A percentile compares a stretch with the other conserved stretches of the same genome.
Evolutionary conservation across 257 asterid species (phyloP).

Genomic region (Catharanthus roseus): DNA sequence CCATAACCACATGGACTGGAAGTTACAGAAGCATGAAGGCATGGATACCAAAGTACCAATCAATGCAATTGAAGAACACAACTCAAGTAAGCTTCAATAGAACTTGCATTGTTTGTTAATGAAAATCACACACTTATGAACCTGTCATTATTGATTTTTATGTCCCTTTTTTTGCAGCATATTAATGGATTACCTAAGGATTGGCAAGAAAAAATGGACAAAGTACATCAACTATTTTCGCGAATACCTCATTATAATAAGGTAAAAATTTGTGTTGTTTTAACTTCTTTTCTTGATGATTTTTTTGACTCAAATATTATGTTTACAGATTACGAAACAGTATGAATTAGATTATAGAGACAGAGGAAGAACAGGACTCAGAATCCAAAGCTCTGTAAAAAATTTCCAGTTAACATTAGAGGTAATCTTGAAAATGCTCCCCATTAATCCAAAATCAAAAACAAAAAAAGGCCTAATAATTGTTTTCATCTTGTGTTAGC

Average conservation of each 20-base stretch:
- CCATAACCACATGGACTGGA: constrained; percentile 81
- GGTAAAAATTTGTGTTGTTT: constrained; percentile 21
- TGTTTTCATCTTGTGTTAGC: constrained; percentile 5
- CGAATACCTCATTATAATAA: constrained; percentile 74
- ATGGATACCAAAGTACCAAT: constrained; percentile 83
- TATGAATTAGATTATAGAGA: constrained; percentile 82
- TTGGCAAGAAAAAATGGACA: constrained; percentile 67
- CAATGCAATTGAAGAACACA: constrained; percentile 80
- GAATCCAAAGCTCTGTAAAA: constrained; percentile 79
- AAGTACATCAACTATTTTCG: constrained; percentile 69
- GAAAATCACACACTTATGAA: background rate
- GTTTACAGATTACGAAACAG: constrained; percentile 49
- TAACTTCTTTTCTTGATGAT: background rate
- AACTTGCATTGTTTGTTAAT: background rate
- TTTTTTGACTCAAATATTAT: background rate
- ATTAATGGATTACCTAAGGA: constrained; percentile 68
- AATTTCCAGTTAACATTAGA: constrained; percentile 80
- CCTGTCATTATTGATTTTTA: background rate
- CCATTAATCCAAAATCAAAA: no score
- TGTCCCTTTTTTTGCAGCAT: constrained; percentile 32
- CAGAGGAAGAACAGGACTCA: constrained; percentile 68
- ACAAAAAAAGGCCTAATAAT: no score
- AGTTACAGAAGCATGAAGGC: constrained; percentile 79
- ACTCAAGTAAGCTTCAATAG: constrained; percentile 51
- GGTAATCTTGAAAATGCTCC: constrained; percentile 29